Evolutionary conservation across 2,329 filamentous ascomycete species (phyloP).

Genomic region (Macroventuria anomochaeta): DNA sequence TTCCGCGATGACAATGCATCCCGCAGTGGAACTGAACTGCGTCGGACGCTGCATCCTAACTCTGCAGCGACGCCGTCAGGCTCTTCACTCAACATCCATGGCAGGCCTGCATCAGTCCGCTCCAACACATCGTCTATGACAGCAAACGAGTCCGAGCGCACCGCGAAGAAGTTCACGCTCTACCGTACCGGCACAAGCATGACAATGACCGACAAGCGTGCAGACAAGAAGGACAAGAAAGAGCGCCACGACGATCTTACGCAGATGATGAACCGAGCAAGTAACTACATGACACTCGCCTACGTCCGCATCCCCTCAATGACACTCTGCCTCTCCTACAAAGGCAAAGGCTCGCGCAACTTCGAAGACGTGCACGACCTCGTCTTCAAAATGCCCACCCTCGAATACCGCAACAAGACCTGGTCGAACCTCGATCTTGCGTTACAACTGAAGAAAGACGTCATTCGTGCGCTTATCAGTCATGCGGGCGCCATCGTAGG

Average conservation of each 20-base stretch:
- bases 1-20: slow-evolving; percentile 41
- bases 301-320: slow-evolving; percentile 96
- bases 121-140: slow-evolving; percentile 34
- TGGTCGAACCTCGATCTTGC: slow-evolving; percentile 98
- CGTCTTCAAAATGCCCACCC: slow-evolving; percentile 90
- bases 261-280: slow-evolving; percentile 94
- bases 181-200: slow-evolving; percentile 52
- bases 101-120: slow-evolving; percentile 41
- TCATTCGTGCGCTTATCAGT: slow-evolving; percentile 90
- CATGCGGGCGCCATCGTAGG: slow-evolving; percentile 96
- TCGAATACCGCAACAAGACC: slow-evolving; percentile 98
- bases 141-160: slow-evolving; percentile 41
- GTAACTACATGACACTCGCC: slow-evolving; percentile 95
- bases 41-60: slow-evolving; percentile 41
- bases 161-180: slow-evolving; percentile 46
- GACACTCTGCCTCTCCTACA: slow-evolving; percentile 93
- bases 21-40: slow-evolving; percentile 40
- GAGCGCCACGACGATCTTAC: slow-evolving; percentile 85
- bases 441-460: slow-evolving; percentile 89
- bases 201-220: slow-evolving; percentile 50
- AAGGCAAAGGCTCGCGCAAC: slow-evolving; percentile 93
- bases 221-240: slow-evolving; percentile 56
- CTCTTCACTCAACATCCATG: slow-evolving; percentile 22
- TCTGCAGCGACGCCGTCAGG: slow-evolving; percentile 26
- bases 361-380: slow-evolving; percentile 97